Base-by-base conservation (phyloP, 2,329 filamentous ascomycete genomes). In the Aspergillus proliferans region DNA sequence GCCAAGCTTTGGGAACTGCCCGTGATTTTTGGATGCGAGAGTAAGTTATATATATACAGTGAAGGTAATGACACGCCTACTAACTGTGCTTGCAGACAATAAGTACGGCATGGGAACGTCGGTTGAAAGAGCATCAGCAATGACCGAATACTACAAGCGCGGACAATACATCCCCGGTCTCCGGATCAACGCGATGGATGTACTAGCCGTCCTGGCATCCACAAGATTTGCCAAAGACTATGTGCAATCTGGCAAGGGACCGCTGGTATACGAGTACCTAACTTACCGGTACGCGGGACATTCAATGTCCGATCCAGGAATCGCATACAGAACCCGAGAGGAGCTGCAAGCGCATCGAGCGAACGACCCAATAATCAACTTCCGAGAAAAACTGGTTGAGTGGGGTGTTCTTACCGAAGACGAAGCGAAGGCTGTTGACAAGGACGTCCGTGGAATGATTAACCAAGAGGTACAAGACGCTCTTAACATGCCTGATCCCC, bases 111-210 rank as follows among this genome's bases (percentile, higher is more conserved):
- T 97, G 92, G 92, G 92, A 74, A 97, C 92, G 50, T 86, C 92
- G 47, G 91, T 91, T 58, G 85, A 85, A 73, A 88, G 91, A 64
- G 88, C 92, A 49, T 90, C 91, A 47, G 92, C 91, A 61, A 76
- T 95, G 69, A 96, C 92, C 69, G 92, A 97, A 72, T 96, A 97
- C 84, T 96, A 97, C 83, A 96, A 96, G 84, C 90, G 92, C 75
- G 92, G 91, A 58, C 91, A 97, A 77, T 97, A 96, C 79, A 97
- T 97, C 61, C 90, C 92, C 45, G 92, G 92, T 76, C 83, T 97
- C 63, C 96, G 96, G 81, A 88, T 97, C 72, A 96, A 97, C 76
- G 92, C 89, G 66, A 97, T 97, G 92, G 92, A 97, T 69, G 88
- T 94, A 62, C 86, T 97, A 54, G 91, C 92, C 52, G 90, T 95